Evolutionary conservation across 768 basidiomycete species (phyloP).

Genomic region (Tricholoma sp.): DNA sequence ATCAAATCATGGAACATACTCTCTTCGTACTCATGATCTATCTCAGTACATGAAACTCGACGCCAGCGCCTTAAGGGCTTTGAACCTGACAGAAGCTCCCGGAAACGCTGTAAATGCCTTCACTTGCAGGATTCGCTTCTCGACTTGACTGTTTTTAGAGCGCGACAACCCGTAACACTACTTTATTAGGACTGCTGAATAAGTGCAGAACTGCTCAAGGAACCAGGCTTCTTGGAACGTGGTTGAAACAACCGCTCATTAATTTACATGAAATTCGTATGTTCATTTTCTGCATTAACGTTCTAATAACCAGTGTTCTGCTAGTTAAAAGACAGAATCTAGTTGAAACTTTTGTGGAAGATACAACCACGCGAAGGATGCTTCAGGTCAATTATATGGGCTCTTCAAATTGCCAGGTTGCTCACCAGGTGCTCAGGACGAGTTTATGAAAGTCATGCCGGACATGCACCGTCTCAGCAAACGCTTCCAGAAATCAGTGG

Average conservation of each 20-base stretch:
- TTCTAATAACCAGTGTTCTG: background rate
- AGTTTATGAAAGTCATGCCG: slow-evolving; percentile 86
- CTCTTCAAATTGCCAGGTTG: background rate
- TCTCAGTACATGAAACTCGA: slow-evolving; percentile 95
- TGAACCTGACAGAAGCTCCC: slow-evolving; percentile 77
- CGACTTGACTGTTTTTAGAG: slow-evolving; percentile 30
- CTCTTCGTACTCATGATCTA: slow-evolving; percentile 82
- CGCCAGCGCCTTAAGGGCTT: slow-evolving; percentile 86
- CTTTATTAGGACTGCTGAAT: slow-evolving; percentile 84
- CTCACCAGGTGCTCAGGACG: slow-evolving; percentile 47
- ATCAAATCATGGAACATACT: slow-evolving; percentile 75
- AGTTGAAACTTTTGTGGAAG: slow-evolving; percentile 82
- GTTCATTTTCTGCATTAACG: slow-evolving; percentile 23
- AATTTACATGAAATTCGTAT: slow-evolving; percentile 90
- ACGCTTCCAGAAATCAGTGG: slow-evolving; percentile 79
- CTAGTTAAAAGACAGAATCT: slow-evolving; percentile 82
- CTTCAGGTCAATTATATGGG: slow-evolving; percentile 53
- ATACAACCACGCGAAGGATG: slow-evolving; percentile 61
- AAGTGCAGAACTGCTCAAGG: slow-evolving; percentile 97
- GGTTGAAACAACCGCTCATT: slow-evolving; percentile 95
- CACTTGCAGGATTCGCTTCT: background rate
- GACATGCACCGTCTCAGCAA: slow-evolving; percentile 92
- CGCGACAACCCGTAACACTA: slow-evolving; percentile 73
- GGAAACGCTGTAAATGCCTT: slow-evolving; percentile 42
- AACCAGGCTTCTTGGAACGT: slow-evolving; percentile 77